A percentile compares a stretch with the other conserved stretches of the same genome.
phyloP scores from a whole-genome alignment of 257 asterid species.

The Gentiana dahurica region DNA sequence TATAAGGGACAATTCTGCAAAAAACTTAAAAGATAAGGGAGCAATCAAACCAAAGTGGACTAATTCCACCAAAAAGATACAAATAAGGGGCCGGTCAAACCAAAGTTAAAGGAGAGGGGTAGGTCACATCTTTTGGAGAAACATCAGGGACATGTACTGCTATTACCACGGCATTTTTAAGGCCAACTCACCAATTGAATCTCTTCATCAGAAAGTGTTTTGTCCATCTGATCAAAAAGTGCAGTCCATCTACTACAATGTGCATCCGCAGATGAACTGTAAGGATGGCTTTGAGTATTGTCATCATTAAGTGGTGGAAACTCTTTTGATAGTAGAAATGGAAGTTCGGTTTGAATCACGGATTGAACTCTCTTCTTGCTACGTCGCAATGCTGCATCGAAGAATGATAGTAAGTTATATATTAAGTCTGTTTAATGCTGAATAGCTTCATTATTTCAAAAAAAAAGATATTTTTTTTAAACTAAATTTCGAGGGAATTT shows the following conservation, averaged over 20 bases:
- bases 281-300: conserved; percentile 14
- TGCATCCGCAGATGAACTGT: conserved; percentile 33
- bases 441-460: no score
- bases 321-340: conserved; percentile 54
- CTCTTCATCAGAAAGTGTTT: conserved; percentile 77
- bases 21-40: no score
- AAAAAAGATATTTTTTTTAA: no score
- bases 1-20: no score
- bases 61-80: no score
- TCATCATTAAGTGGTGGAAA: conserved; percentile 41
- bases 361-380: conserved; percentile 74
- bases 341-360: conserved; percentile 63
- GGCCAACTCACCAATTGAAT: conserved; percentile 47
- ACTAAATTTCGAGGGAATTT: conserved; percentile 6
- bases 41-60: no score
- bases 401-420: conserved; percentile 8
- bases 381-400: conserved; percentile 59
- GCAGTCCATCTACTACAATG: conserved; percentile 62
- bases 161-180: not conserved
- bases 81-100: no score
- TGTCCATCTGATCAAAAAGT: conserved; percentile 65
- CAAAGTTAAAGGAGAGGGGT: no score
- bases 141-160: no score
- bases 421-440: not conserved
- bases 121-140: no score